Base-by-base conservation (phyloP, 2,329 filamentous ascomycete species). In the Fusarium dimerum region DNA sequence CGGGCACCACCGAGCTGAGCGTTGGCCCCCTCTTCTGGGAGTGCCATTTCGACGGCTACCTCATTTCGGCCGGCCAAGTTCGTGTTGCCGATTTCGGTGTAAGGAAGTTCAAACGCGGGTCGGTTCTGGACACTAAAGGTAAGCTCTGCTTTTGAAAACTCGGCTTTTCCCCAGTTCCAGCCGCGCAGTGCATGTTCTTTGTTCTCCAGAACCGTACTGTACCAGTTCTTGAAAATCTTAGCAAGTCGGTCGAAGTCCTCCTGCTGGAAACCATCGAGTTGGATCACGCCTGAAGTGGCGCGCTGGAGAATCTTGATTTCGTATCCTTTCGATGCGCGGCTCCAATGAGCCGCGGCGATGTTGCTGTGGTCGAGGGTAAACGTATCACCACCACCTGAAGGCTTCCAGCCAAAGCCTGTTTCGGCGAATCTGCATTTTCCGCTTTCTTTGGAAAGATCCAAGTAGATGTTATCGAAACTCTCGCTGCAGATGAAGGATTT, bases 141-240 rank as follows among this genome's bases (percentile, higher is more conserved):
- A 50, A 99, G 84, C 76, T 99, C 94, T 49, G 92, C 88, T 75
- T 97, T 96, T 56, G 89, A 88, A 70, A 99, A 96, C 67, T 99
- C 94, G 59, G 91, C 90, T 76, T 97, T 99, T 66, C 94, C 94
- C 95, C 94, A 99, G 72, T 99, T 99, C 94, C 94, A 99, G 51
- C 94, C 94, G 63, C 94, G 86, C 53, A 99, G 78, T 20, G 94
- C 92, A 73, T 97, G 94, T 74, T 99, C 94, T 73, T 90, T 91
- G 71, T 85, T 90, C 71, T 97, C 92, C 53, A 99, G 82, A 66
- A 87, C 92, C 66, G 94, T 88, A 75, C 91, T 94, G 76, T 97
- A 99, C 90, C 93, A 97, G 68, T 93, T 90, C 78, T 97, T 97
- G 82, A 99, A 97, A 62, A 94, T 85, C 72, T 96, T 97, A 75